Evolutionary conservation across 768 basidiomycete genomes (phyloP).

Genomic region (Pleurotus djamor): DNA sequence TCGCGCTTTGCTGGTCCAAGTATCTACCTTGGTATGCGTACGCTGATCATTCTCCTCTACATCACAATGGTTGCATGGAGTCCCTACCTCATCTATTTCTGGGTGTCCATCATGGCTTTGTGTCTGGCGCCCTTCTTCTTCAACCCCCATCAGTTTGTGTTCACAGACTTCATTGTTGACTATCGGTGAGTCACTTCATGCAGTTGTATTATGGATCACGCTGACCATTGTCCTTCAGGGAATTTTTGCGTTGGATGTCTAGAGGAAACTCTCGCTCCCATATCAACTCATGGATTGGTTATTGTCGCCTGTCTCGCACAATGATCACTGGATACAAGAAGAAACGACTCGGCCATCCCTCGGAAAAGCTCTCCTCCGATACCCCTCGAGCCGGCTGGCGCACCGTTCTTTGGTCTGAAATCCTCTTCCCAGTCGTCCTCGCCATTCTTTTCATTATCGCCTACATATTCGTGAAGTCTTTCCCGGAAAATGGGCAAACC

Average conservation of each 20-base stretch:
- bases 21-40: constrained; percentile 96
- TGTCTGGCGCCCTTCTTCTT: constrained; percentile 97
- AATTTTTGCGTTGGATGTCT: constrained; percentile 99
- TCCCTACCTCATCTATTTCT: constrained; percentile 94
- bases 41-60: constrained; percentile 88
- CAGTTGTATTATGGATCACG: background rate
- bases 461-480: constrained; percentile 92
- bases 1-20: constrained; percentile 98
- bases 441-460: constrained; percentile 85
- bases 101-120: constrained; percentile 90
- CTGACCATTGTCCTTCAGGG: constrained; percentile 44
- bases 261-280: constrained; percentile 98
- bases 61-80: constrained; percentile 93
- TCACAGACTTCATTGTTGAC: constrained; percentile 96
- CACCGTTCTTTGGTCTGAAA: constrained; percentile 84
- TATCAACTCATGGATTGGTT: constrained; percentile 98
- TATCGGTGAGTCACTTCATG: constrained; percentile 56
- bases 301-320: constrained; percentile 94
- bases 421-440: constrained; percentile 83
- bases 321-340: constrained; percentile 99
- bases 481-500: constrained; percentile 65
- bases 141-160: constrained; percentile 99
- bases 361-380: constrained; percentile 95
- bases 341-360: constrained; percentile 94
- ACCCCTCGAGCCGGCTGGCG: constrained; percentile 93